Conservation (phyloP, 1,139 yeast species). For the Yamadazyma conglobata region DNA sequence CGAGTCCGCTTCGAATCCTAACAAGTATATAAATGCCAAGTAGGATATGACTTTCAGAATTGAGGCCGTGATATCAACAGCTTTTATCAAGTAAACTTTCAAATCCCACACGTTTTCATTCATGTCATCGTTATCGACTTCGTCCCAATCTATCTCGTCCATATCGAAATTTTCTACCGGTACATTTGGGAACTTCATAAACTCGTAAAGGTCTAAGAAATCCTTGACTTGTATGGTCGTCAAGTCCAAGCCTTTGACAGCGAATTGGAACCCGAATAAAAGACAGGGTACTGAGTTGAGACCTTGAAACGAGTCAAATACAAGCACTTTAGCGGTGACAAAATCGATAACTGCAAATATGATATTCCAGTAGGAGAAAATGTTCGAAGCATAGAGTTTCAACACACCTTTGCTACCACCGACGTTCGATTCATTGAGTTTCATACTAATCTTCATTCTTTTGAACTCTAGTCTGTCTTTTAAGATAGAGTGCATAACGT, state of each 20-base stretch:
- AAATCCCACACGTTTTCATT: constrained; percentile 68
- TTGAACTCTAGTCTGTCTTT: constrained; percentile 59
- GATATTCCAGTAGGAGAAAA: constrained; percentile 31
- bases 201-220: constrained; percentile 55
- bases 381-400: constrained; percentile 15
- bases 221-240: constrained; percentile 48
- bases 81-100: constrained; percentile 58
- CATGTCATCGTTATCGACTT: constrained; percentile 39
- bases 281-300: constrained; percentile 50
- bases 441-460: constrained; percentile 33
- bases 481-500: constrained; percentile 73
- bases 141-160: constrained; percentile 13
- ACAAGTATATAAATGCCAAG: constrained; percentile 32
- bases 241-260: constrained; percentile 58
- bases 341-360: constrained; percentile 49
- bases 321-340: constrained; percentile 51
- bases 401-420: constrained; percentile 29
- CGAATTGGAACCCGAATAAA: constrained; percentile 75
- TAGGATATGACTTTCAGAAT: constrained; percentile 36
- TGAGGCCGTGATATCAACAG: constrained; percentile 52
- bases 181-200: constrained; percentile 27
- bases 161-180: constrained; percentile 9
- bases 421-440: constrained; percentile 27
- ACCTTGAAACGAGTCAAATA: constrained; percentile 55
- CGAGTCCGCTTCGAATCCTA: constrained; percentile 48